phyloP scores from a whole-genome alignment of 1,139 yeast species.

The Kluyveromyces marxianus region DNA sequence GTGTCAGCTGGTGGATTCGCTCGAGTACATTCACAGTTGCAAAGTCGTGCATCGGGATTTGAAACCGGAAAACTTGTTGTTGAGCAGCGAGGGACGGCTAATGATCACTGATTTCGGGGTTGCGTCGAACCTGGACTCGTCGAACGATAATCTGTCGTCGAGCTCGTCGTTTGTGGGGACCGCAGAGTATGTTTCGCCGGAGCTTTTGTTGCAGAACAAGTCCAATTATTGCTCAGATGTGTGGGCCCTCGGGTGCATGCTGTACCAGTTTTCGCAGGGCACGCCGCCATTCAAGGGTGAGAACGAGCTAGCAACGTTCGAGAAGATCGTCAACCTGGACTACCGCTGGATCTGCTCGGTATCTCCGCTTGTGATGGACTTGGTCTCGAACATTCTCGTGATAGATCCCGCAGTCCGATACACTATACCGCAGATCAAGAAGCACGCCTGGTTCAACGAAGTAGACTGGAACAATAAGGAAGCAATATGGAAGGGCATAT shows the following conservation, averaged over 20 bases:
- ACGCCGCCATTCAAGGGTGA: slow-evolving; percentile 75
- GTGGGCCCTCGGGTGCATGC: slow-evolving; percentile 79
- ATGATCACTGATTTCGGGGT: slow-evolving; percentile 82
- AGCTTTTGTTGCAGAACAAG: slow-evolving; percentile 56
- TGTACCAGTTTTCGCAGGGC: slow-evolving; percentile 70
- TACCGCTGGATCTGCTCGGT: slow-evolving; percentile 48
- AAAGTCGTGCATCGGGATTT: slow-evolving; percentile 77
- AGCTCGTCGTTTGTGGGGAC: slow-evolving; percentile 69
- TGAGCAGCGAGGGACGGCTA: slow-evolving; percentile 56
- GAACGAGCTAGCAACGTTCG: slow-evolving; percentile 68
- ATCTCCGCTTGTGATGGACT: slow-evolving; percentile 42
- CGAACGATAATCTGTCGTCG: slow-evolving; percentile 13
- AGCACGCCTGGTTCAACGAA: slow-evolving; percentile 64
- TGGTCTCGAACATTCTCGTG: slow-evolving; percentile 48
- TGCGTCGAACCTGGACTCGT: slow-evolving; percentile 39
- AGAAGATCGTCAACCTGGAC: slow-evolving; percentile 55
- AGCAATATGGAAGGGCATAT: slow-evolving; percentile 53
- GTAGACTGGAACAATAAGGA: slow-evolving; percentile 59
- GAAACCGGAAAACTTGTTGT: slow-evolving; percentile 67
- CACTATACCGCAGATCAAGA: slow-evolving; percentile 55
- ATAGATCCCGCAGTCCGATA: slow-evolving; percentile 61
- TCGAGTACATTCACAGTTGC: slow-evolving; percentile 65
- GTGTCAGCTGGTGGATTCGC: slow-evolving; percentile 67
- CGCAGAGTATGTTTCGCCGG: slow-evolving; percentile 77
- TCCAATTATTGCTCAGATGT: slow-evolving; percentile 71